These are phyloP conservation scores for Hypoxylon fuscum DNA, from an alignment of 495 filamentous ascomycete species.

Conservation along the genomic window DNA sequence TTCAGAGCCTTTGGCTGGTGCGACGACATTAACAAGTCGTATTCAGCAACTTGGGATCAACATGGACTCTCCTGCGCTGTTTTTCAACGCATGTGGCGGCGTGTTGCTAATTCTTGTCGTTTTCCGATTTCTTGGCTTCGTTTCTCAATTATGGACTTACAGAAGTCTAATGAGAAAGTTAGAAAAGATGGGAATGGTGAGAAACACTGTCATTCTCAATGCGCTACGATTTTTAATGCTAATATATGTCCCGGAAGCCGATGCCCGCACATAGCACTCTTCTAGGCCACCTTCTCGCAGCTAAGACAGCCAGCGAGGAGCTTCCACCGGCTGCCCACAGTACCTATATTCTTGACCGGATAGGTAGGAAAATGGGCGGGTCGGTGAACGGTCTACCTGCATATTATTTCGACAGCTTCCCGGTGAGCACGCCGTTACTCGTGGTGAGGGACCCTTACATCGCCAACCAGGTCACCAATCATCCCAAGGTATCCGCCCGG, in stretches of 20 bases:
- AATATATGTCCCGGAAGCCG: constrained; percentile 27
- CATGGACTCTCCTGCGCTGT: constrained; percentile 14
- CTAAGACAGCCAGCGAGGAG: constrained; percentile 39
- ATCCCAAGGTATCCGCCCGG: constrained; percentile 32
- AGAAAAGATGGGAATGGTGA: constrained; percentile 38
- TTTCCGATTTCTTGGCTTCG: constrained; percentile 25
- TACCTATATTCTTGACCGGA: constrained; percentile 30
- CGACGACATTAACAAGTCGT: background rate
- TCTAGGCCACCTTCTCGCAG: constrained; percentile 41
- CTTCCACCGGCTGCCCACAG: constrained; percentile 35
- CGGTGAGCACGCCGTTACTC: constrained; percentile 35
- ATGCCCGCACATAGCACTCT: constrained; percentile 38
- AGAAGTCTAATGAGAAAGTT: constrained; percentile 31
- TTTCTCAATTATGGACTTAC: constrained; percentile 26
- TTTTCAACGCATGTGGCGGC: constrained; percentile 31
- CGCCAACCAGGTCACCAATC: constrained; percentile 39
- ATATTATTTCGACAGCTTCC: constrained; percentile 44
- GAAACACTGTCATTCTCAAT: background rate
- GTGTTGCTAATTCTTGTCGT: constrained; percentile 17
- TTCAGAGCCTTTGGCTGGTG: no score
- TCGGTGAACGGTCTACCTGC: constrained; percentile 15
- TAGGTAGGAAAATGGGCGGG: constrained; percentile 29
- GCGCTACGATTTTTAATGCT: background rate
- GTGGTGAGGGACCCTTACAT: constrained; percentile 38
- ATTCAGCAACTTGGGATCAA: background rate